phyloP scores from a whole-genome alignment of 2,329 filamentous ascomycete species.

The Aaosphaeria pasadenensis region DNA sequence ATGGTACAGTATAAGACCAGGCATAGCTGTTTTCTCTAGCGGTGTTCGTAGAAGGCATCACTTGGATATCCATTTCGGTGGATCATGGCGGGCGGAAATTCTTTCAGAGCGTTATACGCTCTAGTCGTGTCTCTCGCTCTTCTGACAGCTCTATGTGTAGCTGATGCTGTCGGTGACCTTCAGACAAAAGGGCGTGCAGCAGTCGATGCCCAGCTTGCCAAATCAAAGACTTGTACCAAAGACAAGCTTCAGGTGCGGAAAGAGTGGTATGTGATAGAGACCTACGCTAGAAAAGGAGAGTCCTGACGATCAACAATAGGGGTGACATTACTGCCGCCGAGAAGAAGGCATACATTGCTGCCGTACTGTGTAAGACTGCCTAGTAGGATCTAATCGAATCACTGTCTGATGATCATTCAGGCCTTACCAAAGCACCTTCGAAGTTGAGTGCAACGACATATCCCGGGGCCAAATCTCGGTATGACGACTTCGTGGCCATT shows the following conservation, averaged over 20 bases:
- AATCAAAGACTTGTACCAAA: conserved; percentile 28
- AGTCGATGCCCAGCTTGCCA: conserved; percentile 25
- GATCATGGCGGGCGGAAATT: conserved; percentile 14
- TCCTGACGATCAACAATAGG: conserved; percentile 14
- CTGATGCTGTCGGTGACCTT: conserved; percentile 25
- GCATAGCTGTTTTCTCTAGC: too few relatives aligned
- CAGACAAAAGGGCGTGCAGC: conserved; percentile 22
- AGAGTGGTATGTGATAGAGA: conserved; percentile 20
- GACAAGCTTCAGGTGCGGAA: conserved; percentile 25
- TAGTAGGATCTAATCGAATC: not conserved
- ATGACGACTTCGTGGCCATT: conserved; percentile 36
- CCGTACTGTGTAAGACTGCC: conserved; percentile 27
- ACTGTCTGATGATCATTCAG: conserved; percentile 8
- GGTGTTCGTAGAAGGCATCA: not conserved
- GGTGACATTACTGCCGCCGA: conserved; percentile 23
- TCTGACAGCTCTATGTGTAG: conserved; percentile 16
- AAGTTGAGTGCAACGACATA: conserved; percentile 17
- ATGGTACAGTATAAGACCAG: conserved; percentile 5
- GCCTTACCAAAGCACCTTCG: conserved; percentile 21
- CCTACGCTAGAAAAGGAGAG: not conserved
- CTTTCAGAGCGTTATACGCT: conserved; percentile 17
- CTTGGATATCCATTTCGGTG: not conserved
- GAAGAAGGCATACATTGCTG: conserved; percentile 35
- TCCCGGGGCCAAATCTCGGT: conserved; percentile 31
- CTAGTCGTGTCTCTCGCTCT: conserved; percentile 17